Conservation (phyloP, 306 rosid species). For the Malus orientalis region DNA sequence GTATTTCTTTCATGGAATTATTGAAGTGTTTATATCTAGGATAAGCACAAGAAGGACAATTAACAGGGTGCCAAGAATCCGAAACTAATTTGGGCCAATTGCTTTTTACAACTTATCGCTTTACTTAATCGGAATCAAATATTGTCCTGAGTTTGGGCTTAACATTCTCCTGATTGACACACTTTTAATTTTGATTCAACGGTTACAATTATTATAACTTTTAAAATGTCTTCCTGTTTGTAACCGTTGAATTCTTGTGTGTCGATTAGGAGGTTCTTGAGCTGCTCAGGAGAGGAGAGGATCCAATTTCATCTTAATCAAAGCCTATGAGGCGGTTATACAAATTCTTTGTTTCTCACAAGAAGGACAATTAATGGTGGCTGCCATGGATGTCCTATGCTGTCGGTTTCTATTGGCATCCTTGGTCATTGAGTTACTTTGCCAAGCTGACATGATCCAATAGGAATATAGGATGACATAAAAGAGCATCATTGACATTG, state of each 20-base stretch:
- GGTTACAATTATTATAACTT: too few relatives aligned
- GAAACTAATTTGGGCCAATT: neutral
- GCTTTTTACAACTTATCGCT: conserved; percentile 3
- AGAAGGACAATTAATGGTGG: neutral
- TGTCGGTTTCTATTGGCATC: neutral
- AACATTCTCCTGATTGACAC: too few relatives aligned
- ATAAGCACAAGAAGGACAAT: neutral
- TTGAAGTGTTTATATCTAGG: neutral
- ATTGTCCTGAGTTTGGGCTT: too few relatives aligned
- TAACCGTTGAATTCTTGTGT: too few relatives aligned
- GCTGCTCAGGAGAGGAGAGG: too few relatives aligned
- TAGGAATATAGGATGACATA: neutral
- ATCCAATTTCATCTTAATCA: neutral
- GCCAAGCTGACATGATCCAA: neutral
- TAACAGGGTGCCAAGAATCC: neutral
- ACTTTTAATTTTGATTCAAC: too few relatives aligned
- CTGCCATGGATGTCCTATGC: neutral
- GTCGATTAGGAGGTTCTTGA: too few relatives aligned
- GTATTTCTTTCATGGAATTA: neutral
- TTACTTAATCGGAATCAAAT: neutral
- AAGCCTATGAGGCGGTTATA: neutral
- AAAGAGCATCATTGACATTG: neutral
- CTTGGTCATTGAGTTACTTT: neutral
- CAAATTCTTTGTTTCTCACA: neutral
- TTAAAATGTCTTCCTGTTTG: fast-evolving